A percentile compares a stretch with the other conserved stretches of the same genome.
Conservation (phyloP, 768 basidiomycete genomes). For the Coprinellus aureogranulatus region DNA sequence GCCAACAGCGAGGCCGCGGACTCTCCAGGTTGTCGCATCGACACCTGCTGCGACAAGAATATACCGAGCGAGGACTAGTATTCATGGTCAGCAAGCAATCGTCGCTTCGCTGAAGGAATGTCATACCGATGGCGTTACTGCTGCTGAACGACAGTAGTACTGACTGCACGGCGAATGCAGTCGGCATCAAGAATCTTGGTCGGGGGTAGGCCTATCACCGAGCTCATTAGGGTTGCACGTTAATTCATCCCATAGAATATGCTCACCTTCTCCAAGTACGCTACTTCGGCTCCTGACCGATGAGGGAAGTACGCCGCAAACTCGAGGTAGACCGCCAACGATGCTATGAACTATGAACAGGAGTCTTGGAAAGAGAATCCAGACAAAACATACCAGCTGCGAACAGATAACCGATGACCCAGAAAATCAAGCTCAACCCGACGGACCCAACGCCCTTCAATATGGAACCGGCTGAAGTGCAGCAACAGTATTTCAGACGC, state of each 20-base stretch:
- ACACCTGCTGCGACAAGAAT: conserved; percentile 31
- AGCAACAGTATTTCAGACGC: too few species aligned
- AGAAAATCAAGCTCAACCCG: conserved; percentile 38
- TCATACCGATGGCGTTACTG: conserved; percentile 37
- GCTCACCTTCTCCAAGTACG: conserved; percentile 42
- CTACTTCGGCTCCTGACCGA: conserved; percentile 49
- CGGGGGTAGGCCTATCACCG: conserved; percentile 36
- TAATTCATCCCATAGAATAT: not conserved
- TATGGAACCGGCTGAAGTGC: conserved; percentile 31
- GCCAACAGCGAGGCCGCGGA: conserved; percentile 35
- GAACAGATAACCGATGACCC: conserved; percentile 38
- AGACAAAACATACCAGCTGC: conserved; percentile 34
- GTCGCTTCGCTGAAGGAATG: not conserved
- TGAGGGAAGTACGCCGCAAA: conserved; percentile 47
- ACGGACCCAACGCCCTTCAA: conserved; percentile 36
- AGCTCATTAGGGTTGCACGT: not conserved
- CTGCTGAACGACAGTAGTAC: conserved; percentile 36
- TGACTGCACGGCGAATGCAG: conserved; percentile 41
- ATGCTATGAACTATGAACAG: too few species aligned
- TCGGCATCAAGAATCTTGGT: conserved; percentile 42
- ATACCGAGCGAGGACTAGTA: conserved; percentile 34
- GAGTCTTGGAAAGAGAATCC: too few species aligned
- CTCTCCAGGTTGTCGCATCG: conserved; percentile 29
- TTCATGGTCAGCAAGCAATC: not conserved
- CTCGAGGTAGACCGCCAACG: conserved; percentile 41